Evolutionary conservation across 352 stramenopile species (phyloP), one percentile per base, ranked within the genome.

Genomic region (Phytophthora rubi): DNA sequence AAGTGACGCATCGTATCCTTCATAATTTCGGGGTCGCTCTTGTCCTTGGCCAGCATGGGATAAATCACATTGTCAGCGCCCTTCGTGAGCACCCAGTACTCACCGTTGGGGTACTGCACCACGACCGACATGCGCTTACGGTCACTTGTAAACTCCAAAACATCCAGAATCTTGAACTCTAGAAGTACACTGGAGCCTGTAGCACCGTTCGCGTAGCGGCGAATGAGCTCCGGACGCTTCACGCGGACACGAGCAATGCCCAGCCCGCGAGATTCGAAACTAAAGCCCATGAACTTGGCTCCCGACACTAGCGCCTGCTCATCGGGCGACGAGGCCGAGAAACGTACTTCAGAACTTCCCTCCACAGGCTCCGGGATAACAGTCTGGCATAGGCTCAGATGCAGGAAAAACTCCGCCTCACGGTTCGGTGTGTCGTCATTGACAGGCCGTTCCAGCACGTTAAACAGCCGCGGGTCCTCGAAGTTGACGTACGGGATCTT

Each of bases 61-160:
- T 96, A 93, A 48, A 98, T 97, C 44, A 97, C 83, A 44, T 94
- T 97, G 76, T 98, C 95, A n/a, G 95, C 95, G 6, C 95, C 95
- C 80, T 98, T 97, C 28, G 80, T 91, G 39, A 94, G 66, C 35
- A 93, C 69, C 79, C 79, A 90, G 39, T 82, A 86, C 59, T 90
- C 79, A 16, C 83, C 80, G 26, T 92, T 87, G 23, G 83, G 83
- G 57, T 87, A 88, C 55, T 96, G 82, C 18, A 84, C 79, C 28
- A 95, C 70, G 16, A 92, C 82, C 0, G 85, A 93, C 88, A 95
- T 95, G 37, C 87, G 85, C 68, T 94, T 94, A 1, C 88, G 85
- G 21, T 81, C 78, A 51, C 90, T 98, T 55, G 98, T 97, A 75
- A 99, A 99, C 74, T 99, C 97, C 54, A 99, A 93, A 8, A 99